Evolutionary conservation across 768 basidiomycete genomes (phyloP).

Genomic region (Kwoniella dendrophila): DNA sequence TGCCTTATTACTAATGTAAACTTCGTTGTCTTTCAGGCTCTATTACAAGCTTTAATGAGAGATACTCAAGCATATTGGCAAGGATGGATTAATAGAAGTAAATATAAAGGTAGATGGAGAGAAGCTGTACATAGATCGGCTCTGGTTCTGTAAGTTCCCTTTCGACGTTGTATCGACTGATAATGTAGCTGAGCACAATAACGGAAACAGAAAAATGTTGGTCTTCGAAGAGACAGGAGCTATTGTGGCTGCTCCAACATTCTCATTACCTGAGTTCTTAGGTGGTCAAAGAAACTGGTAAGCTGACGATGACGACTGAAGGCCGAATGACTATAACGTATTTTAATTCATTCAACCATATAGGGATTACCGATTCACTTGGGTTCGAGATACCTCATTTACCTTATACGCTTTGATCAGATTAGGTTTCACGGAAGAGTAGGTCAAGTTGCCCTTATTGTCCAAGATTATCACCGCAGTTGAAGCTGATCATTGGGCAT

Average conservation of each 20-base stretch:
- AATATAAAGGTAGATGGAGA: slow-evolving; percentile 91
- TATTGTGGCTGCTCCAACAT: slow-evolving; percentile 92
- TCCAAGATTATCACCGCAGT: not conserved
- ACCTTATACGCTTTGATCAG: slow-evolving; percentile 91
- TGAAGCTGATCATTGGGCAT: not conserved
- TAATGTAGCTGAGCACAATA: no score
- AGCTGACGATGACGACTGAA: slow-evolving; percentile 22
- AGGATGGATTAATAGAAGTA: slow-evolving; percentile 82
- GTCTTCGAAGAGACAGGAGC: slow-evolving; percentile 92
- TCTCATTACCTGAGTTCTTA: slow-evolving; percentile 88
- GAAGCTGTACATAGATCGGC: slow-evolving; percentile 92
- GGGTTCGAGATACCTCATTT: slow-evolving; percentile 93
- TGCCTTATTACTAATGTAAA: no score
- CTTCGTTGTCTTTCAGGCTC: slow-evolving; percentile 13
- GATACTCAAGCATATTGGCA: slow-evolving; percentile 83
- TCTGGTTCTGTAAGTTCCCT: slow-evolving; percentile 68
- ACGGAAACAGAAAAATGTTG: slow-evolving; percentile 67
- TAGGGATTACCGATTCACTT: slow-evolving; percentile 56
- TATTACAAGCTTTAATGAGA: slow-evolving; percentile 54
- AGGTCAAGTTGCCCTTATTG: slow-evolving; percentile 50
- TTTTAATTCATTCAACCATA: not conserved
- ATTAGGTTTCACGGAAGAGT: slow-evolving; percentile 93
- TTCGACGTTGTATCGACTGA: not conserved
- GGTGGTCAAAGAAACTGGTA: slow-evolving; percentile 88
- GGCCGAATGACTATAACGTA: not conserved